Evolutionary conservation across 2,329 filamentous ascomycete species (phyloP).

Genomic region (Alternaria longipes): DNA sequence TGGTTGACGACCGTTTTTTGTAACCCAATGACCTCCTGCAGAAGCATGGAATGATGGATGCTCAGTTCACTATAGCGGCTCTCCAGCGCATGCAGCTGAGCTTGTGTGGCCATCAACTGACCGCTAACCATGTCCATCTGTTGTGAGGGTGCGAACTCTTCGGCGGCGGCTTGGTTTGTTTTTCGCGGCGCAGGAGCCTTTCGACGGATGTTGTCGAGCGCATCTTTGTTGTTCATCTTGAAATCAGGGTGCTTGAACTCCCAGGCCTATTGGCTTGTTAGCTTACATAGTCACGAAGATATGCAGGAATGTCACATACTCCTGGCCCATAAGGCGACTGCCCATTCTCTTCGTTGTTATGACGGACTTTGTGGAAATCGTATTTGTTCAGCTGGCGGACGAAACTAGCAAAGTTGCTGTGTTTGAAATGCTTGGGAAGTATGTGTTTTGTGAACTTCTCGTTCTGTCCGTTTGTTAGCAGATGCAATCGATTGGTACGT

Average conservation of each 20-base stretch:
- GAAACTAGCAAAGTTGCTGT: slow-evolving; percentile 98
- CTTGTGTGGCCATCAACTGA: slow-evolving; percentile 87
- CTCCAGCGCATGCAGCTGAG: slow-evolving; percentile 88
- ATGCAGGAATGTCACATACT: slow-evolving; percentile 57
- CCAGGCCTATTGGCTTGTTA: slow-evolving; percentile 70
- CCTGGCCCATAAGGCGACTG: slow-evolving; percentile 83
- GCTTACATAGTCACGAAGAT: slow-evolving; percentile 1
- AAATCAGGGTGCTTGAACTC: slow-evolving; percentile 99
- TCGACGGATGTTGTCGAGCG: slow-evolving; percentile 92
- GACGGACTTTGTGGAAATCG: slow-evolving; percentile 97
- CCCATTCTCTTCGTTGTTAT: slow-evolving; percentile 85
- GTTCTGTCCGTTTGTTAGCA: slow-evolving; percentile 67
- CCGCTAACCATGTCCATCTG: slow-evolving; percentile 90
- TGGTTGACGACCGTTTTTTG: slow-evolving; percentile 77
- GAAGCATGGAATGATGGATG: slow-evolving; percentile 70
- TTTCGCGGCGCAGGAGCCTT: slow-evolving; percentile 95
- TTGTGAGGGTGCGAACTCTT: slow-evolving; percentile 82
- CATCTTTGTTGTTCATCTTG: slow-evolving; percentile 93
- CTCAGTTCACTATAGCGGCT: slow-evolving; percentile 83
- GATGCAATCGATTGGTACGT: neutral
- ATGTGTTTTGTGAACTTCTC: slow-evolving; percentile 98
- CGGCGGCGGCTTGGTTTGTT: slow-evolving; percentile 57
- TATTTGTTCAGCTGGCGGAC: slow-evolving; percentile 97
- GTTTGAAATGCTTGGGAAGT: slow-evolving; percentile 97
- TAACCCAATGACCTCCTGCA: slow-evolving; percentile 70